Conservation (phyloP, 1,284 basidiomycete species). For the Trametes hirsuta region DNA sequence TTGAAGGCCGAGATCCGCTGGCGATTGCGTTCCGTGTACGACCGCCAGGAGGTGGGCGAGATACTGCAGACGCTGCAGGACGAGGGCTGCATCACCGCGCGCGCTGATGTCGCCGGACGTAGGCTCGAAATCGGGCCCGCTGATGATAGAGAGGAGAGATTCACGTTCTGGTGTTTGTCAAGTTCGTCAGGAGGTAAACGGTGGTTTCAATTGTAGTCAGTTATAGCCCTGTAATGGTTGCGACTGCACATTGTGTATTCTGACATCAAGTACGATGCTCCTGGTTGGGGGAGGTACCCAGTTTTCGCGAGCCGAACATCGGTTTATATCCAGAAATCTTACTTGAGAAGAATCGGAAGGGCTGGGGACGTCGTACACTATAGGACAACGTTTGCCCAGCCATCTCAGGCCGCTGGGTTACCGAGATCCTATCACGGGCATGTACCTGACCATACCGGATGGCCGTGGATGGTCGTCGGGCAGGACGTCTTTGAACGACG, state of each 20-base stretch:
- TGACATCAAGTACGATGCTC: not conserved
- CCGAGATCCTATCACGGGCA: too few relatives aligned
- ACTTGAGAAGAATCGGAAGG: too few relatives aligned
- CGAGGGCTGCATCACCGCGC: conserved; percentile 49
- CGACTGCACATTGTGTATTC: not conserved
- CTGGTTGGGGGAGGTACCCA: too few relatives aligned
- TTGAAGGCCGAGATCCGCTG: conserved; percentile 66
- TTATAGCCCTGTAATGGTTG: not conserved
- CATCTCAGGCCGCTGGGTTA: too few relatives aligned
- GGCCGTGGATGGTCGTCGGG: too few relatives aligned
- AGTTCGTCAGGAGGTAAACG: conserved; percentile 37
- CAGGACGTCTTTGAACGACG: too few relatives aligned
- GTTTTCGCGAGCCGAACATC: too few relatives aligned
- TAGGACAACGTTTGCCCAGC: too few relatives aligned
- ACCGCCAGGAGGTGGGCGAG: conserved; percentile 76
- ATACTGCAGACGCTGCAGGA: conserved; percentile 58
- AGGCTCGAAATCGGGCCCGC: conserved; percentile 31
- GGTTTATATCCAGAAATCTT: too few relatives aligned
- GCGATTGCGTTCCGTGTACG: conserved; percentile 68
- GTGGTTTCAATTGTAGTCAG: conserved; percentile 54
- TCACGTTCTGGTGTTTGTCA: conserved; percentile 47
- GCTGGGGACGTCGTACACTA: too few relatives aligned
- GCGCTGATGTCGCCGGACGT: conserved; percentile 24
- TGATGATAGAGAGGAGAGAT: conserved; percentile 54
- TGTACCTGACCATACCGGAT: too few relatives aligned